These are phyloP conservation scores for Castanea sativa DNA, from an alignment of 306 rosid genomes.

Conservation along the genomic window DNA sequence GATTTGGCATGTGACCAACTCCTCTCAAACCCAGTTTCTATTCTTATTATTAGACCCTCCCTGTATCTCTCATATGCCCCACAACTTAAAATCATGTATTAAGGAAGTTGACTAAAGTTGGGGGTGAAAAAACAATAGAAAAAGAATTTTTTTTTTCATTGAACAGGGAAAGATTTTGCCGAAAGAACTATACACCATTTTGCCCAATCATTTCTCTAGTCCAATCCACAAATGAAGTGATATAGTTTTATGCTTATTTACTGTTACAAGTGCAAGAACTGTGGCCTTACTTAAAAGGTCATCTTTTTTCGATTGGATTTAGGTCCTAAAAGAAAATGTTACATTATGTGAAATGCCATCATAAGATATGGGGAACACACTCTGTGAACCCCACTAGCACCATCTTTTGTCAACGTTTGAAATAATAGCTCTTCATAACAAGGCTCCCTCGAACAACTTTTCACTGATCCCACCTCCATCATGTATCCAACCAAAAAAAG, in stretches of 20 bases:
- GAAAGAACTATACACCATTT: not conserved
- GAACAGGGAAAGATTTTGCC: not conserved
- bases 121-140: too few relatives aligned
- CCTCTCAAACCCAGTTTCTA: not conserved
- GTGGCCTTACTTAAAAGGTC: not conserved
- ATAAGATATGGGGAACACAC: not conserved
- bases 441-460: conserved; percentile 23
- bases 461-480: conserved; percentile 25
- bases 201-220: not conserved
- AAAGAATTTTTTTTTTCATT: not conserved
- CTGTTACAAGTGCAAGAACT: not conserved
- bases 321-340: not conserved
- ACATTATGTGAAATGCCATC: not conserved
- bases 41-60: not conserved
- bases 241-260: not conserved
- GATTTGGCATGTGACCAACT: not conserved
- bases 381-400: conserved; percentile 14
- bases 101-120: too few relatives aligned
- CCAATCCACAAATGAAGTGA: not conserved
- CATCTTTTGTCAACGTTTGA: conserved; percentile 7
- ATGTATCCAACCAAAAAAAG: not conserved
- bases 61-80: not conserved
- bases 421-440: conserved; percentile 7
- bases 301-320: not conserved
- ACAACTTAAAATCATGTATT: too few relatives aligned